These are phyloP conservation scores for Besnoitia besnoiti DNA, from an alignment of 169 alveolate genomes.

Conservation along the genomic window DNA sequence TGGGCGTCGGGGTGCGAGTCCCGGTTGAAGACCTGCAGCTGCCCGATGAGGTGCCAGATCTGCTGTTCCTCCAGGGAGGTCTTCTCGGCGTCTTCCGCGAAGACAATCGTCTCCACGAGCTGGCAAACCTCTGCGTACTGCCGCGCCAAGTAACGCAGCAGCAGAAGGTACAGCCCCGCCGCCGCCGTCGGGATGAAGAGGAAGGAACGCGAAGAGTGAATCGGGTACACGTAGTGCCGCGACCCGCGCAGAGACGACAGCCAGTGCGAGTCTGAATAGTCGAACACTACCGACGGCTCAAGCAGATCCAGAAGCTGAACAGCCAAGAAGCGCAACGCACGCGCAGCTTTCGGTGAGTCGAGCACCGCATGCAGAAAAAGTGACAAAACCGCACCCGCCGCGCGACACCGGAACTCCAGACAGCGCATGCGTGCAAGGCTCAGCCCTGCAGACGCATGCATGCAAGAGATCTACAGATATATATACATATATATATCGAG, in stretches of 20 bases:
- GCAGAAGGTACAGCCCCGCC: constrained; percentile 72
- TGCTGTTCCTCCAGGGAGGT: constrained; percentile 69
- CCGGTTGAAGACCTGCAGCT: constrained; percentile 33
- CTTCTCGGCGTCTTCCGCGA: constrained; percentile 31
- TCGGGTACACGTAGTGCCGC: constrained; percentile 71
- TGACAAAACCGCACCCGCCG: too few species aligned
- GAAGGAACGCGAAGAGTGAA: constrained; percentile 74
- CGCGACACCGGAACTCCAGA: too few species aligned
- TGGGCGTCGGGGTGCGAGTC: constrained; percentile 80
- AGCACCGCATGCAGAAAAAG: too few species aligned
- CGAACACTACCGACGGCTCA: constrained; percentile 55
- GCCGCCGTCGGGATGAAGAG: constrained; percentile 74
- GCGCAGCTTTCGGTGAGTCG: too few species aligned
- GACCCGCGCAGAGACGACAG: constrained; percentile 47
- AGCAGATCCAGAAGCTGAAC: constrained; percentile 46
- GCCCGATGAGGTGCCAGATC: constrained; percentile 69
- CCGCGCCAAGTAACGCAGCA: constrained; percentile 72
- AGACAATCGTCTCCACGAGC: constrained; percentile 47
- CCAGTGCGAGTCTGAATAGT: constrained; percentile 38
- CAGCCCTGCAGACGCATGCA: too few species aligned
- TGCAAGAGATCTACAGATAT: too few species aligned
- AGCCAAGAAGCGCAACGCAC: not conserved
- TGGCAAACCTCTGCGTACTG: constrained; percentile 70
- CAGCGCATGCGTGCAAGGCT: too few species aligned
- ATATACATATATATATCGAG: too few species aligned